phyloP scores from a whole-genome alignment of 345 rosid genomes.

The Brassica juncea region DNA sequence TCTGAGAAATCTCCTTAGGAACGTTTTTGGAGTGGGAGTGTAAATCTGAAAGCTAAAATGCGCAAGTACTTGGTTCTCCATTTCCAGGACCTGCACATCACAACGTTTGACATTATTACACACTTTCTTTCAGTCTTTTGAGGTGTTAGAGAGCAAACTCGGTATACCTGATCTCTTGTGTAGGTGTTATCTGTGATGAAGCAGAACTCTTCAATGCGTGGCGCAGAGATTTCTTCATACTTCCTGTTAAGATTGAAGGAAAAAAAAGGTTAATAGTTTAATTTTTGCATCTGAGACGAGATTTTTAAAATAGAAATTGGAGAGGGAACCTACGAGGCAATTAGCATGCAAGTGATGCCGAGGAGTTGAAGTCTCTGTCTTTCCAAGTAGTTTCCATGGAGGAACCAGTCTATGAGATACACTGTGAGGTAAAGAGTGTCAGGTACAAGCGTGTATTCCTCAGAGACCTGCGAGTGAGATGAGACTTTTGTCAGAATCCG shows the following conservation, averaged over 20 bases:
- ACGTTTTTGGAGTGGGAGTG: conserved; percentile 83
- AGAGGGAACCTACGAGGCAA: conserved; percentile 79
- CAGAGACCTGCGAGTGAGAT: conserved; percentile 70
- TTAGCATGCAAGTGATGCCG: conserved; percentile 94
- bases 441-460: conserved; percentile 85
- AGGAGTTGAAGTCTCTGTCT: conserved; percentile 84
- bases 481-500: conserved; percentile 17
- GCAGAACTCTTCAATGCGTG: conserved; percentile 91
- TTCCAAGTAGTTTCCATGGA: conserved; percentile 67
- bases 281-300: background rate
- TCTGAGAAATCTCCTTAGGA: conserved; percentile 87
- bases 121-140: background rate
- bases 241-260: conserved; percentile 52
- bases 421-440: conserved; percentile 90
- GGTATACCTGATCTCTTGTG: conserved; percentile 65
- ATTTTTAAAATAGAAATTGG: background rate
- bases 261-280: background rate
- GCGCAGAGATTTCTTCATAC: conserved; percentile 90
- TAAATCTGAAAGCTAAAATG: conserved; percentile 67
- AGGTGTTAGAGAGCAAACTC: conserved; percentile 20
- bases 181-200: conserved; percentile 93
- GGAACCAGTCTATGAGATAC: conserved; percentile 81
- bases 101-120: conserved; percentile 9
- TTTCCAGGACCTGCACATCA: conserved; percentile 61
- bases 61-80: conserved; percentile 70